Evolutionary conservation across 352 stramenopile genomes (phyloP).

Genomic region (Phytophthora litchii): DNA sequence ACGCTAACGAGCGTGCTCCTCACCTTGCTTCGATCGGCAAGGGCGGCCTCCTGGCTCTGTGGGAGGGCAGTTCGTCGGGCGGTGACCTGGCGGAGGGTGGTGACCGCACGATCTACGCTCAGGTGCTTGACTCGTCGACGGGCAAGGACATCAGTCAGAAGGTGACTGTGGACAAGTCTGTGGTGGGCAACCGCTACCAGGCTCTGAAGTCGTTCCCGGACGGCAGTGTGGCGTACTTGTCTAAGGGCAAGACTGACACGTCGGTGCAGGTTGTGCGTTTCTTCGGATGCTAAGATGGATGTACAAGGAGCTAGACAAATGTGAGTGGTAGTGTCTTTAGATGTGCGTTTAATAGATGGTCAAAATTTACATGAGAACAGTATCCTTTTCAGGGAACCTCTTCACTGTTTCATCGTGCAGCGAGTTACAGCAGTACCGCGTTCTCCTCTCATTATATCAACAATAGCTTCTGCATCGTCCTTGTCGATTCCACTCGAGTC

Average conservation of each 20-base stretch:
- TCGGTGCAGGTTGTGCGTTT: slow-evolving; percentile 62
- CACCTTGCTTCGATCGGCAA: no score
- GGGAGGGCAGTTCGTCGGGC: no score
- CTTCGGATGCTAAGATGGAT: slow-evolving; percentile 39
- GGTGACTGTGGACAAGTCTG: slow-evolving; percentile 44
- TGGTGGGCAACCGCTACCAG: slow-evolving; percentile 71
- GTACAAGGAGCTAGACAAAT: slow-evolving; percentile 8
- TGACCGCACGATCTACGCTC: slow-evolving; percentile 2
- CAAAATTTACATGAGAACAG: neutral
- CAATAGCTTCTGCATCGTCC: no score
- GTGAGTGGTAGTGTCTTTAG: slow-evolving; percentile 4
- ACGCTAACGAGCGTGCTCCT: no score
- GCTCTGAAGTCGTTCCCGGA: slow-evolving; percentile 58
- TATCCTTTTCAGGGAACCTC: no score
- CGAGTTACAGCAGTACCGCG: no score
- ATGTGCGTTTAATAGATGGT: slow-evolving; percentile 11
- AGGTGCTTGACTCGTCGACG: slow-evolving; percentile 50
- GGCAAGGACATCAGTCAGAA: slow-evolving; percentile 50
- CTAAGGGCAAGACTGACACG: slow-evolving; percentile 44
- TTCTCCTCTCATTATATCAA: no score
- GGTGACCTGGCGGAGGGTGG: no score
- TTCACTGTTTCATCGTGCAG: no score
- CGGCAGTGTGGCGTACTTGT: slow-evolving; percentile 58
- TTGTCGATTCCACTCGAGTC: no score
- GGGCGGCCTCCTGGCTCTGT: no score